phyloP scores from a whole-genome alignment of 306 rosid genomes.

The Clitoria ternatea region DNA sequence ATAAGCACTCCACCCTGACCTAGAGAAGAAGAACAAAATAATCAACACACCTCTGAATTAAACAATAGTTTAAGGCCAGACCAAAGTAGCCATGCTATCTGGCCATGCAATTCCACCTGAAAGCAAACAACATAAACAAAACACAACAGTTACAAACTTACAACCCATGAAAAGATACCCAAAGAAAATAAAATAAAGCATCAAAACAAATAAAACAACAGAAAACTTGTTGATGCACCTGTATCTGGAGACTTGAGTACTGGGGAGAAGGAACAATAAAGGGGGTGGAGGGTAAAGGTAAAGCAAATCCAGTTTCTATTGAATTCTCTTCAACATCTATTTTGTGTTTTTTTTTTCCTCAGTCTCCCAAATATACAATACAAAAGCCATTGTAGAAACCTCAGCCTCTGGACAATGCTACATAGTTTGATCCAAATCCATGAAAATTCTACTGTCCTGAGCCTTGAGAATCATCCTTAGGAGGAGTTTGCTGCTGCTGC shows the following conservation, averaged over 20 bases:
- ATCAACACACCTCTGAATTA: constrained; percentile 81
- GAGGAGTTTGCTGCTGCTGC: constrained; percentile 43
- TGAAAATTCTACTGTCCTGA: constrained; percentile 57
- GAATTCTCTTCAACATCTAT: constrained; percentile 43
- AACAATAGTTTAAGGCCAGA: constrained; percentile 64
- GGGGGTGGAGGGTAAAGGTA: constrained; percentile 3
- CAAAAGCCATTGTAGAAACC: constrained; percentile 43
- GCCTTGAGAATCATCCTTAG: constrained; percentile 92
- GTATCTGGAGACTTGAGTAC: constrained; percentile 53
- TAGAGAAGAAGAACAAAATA: constrained; percentile 54
- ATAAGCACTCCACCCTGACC: constrained; percentile 59
- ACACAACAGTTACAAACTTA: no score
- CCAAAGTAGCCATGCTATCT: constrained; percentile 60
- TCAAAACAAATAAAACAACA: background rate
- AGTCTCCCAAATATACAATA: constrained; percentile 51
- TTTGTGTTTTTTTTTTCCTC: constrained; percentile 31
- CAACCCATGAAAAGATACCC: background rate
- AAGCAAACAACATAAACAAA: constrained; percentile 30
- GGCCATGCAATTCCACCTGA: constrained; percentile 73
- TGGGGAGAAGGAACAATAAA: constrained; percentile 52
- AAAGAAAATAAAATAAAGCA: no score
- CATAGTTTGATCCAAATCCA: constrained; percentile 22
- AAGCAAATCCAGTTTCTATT: constrained; percentile 69
- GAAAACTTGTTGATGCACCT: constrained; percentile 38
- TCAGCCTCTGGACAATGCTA: constrained; percentile 44